Percentiles rank a stretch among this genome's conserved stretches.
Conservation (phyloP, 2,329 filamentous ascomycete genomes). For the Grosmannia serpens region DNA sequence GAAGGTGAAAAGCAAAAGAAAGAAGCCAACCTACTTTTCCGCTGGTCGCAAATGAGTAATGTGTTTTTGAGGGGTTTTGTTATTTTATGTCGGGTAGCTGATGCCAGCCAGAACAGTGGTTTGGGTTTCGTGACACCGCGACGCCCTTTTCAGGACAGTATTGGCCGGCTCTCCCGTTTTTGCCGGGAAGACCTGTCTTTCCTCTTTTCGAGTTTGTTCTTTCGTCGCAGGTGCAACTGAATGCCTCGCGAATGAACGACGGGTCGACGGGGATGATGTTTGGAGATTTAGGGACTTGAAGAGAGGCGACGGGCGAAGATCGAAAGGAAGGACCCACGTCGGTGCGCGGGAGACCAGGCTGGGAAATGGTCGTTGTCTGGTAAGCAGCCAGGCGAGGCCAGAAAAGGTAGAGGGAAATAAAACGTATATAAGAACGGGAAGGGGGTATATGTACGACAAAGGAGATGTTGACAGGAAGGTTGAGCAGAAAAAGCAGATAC, state of each 20-base stretch:
- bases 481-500: not conserved
- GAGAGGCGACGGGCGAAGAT: no score
- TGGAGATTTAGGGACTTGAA: not conserved
- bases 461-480: not conserved
- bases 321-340: no score
- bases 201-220: constrained; percentile 7
- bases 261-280: not conserved
- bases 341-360: not conserved
- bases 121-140: no score
- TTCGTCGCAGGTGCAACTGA: constrained; percentile 25
- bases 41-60: no score
- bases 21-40: not conserved
- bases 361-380: not conserved
- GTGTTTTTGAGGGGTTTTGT: no score
- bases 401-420: not conserved
- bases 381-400: not conserved
- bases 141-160: not conserved
- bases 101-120: no score
- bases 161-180: not conserved
- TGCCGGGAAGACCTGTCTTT: not conserved
- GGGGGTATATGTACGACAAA: not conserved
- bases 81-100: no score
- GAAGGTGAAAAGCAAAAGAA: not conserved
- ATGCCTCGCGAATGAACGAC: constrained; percentile 20
- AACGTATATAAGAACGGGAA: not conserved